Base-by-base conservation (phyloP, 106 monocot species). In the Phalaenopsis aphrodite region DNA sequence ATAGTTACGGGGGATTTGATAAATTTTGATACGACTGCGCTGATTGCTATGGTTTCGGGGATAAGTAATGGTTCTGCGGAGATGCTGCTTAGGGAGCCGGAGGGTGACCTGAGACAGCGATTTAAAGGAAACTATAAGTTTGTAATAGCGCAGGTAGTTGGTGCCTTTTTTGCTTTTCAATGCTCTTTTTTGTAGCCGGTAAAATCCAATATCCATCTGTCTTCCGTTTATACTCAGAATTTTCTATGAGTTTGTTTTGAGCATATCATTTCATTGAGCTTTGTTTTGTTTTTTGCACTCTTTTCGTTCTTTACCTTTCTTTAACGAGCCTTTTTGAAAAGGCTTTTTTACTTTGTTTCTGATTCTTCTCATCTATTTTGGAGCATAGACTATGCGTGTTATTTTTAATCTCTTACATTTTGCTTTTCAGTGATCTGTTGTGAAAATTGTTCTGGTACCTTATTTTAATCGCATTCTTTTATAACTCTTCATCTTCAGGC, bases 21-120 rank as follows among this genome's bases (percentile, higher is more conserved):
- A 23, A 99, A 99, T 84, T 93, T 99, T 19, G 99, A 99, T 85
- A 99, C 99, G 8, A 99, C 99, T 0, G 99, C 92, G 11, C 80
- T 99, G 87, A 79, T 99, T 64, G 99, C 99, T 1, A 84, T 93
- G 46, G 92, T 99, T 9, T 99, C 99, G 0, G 95, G 99, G 19
- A 99, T 99, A n/a, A 99, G 99, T 72, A 99, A 99, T 78, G 92
- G 93, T 2, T 83, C 81, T 37, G 77, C 85, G 21, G 81, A 84
- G 55, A 65, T 46, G 69, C 58, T 95, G 74, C 79, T 93, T 10
- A 80, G 86, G 23, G 64, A 66, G 9, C 77, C 86, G 0, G 84
- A 94, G 78, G 79, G 10, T 8, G 88, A 90, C 69, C 78, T 86
- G 85, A 84, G 80, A 41, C 57, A 43, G 64, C 83, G 83, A 78